Percentiles rank a stretch among this genome's conserved stretches.
Conservation (phyloP, 805 yeast genomes). For the Lachancea waltii region DNA sequence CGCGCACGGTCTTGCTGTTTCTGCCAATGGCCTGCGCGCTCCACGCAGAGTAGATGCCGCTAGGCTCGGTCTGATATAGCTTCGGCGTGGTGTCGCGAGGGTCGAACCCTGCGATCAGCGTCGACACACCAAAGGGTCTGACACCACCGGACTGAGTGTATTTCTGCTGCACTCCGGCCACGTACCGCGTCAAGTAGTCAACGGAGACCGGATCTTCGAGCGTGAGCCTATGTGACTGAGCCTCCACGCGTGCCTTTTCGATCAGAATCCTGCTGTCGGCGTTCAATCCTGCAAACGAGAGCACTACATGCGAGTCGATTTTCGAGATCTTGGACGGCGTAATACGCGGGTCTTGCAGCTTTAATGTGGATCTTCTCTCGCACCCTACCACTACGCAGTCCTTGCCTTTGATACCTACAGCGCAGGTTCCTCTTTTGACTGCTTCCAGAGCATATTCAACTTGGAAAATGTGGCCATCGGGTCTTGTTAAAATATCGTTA, state of each 20-base stretch:
- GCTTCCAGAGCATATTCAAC: conserved; percentile 98
- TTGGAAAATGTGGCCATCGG: conserved; percentile 98
- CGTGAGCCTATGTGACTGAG: conserved; percentile 90
- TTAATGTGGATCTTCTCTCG: conserved; percentile 91
- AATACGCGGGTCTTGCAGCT: conserved; percentile 92
- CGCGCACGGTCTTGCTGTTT: conserved; percentile 90
- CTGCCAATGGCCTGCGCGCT: conserved; percentile 96
- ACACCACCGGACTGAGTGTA: conserved; percentile 99
- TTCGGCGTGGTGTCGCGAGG: conserved; percentile 66
- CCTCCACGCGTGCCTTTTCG: conserved; percentile 93
- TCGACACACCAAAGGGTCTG: conserved; percentile 94
- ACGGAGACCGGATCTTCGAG: conserved; percentile 89
- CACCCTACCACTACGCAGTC: conserved; percentile 90
- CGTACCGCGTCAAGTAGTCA: conserved; percentile 86
- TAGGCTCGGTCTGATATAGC: conserved; percentile 92
- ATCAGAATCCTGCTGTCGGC: conserved; percentile 97
- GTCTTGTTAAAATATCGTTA: too few species aligned
- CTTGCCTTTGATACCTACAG: conserved; percentile 92
- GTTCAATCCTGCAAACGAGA: conserved; percentile 94
- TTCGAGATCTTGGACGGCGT: conserved; percentile 92
- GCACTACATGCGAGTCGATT: conserved; percentile 81
- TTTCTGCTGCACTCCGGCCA: conserved; percentile 96
- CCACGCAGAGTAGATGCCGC: conserved; percentile 97
- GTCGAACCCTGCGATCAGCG: conserved; percentile 93
- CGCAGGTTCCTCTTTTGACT: conserved; percentile 96